Base-by-base conservation (phyloP, 768 basidiomycete species). In the Russula sp. region DNA sequence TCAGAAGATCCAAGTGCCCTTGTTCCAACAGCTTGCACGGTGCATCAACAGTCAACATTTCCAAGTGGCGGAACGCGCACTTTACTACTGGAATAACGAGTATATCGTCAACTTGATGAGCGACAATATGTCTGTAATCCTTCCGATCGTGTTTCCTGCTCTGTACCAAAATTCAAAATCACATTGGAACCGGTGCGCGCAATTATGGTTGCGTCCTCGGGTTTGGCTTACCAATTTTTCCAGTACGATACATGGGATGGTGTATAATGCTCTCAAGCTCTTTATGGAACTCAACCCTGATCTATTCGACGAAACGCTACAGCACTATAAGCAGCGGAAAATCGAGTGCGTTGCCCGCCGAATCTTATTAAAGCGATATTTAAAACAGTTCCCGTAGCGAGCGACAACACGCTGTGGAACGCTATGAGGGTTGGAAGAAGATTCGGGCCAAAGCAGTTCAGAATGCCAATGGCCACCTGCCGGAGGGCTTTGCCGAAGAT, bases 31-130 rank as follows among this genome's bases (percentile, higher is more conserved):
- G 75, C 83, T 99, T 32, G 89, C 95, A 38, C 84, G 93, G 65
- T 99, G 97, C 78, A 94, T 99, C 84, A 97, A 96, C 74, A 94
- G 92, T 72, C 97, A 98, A 75, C 97, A 99, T 77, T 99, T 99
- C 84, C 97, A 99, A 77, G 96, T 99, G 34, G 96, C 97, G 7
- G 97, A 99, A 76, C 85, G 97, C 49, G 96, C 96, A 3, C 76
- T 99, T 64, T 83, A 97, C 70, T 98, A 97, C 75, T 99, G 97
- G 97, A 98, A 98, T 79, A 98, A 98, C 78, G 97, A 98, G 78
- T 99, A 98, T 77, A 95, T 98, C 69, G 92, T 99, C 71, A 99
- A 97, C 76, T 84, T 99, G 58, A 98, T 99, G 93, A 92, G 93
- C 75, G 94, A 98, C 72, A 98, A 98, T 74, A 82, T 98, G 67